A percentile compares a stretch with the other conserved stretches of the same genome.
phyloP scores from a whole-genome alignment of 140 eudicot genomes.

The Anethum foeniculum region DNA sequence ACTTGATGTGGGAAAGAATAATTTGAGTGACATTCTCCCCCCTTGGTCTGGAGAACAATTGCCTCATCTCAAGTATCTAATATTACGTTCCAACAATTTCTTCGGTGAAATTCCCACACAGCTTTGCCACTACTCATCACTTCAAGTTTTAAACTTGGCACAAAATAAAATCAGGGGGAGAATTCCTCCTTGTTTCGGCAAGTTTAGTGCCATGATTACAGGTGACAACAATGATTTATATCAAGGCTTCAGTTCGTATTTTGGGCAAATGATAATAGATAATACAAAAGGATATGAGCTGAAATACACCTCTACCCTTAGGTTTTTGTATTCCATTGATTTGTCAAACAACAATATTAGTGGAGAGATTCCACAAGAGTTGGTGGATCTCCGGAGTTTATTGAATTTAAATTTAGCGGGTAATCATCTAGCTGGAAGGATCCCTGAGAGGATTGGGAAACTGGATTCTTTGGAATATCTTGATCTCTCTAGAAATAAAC shows the following conservation, averaged over 20 bases:
- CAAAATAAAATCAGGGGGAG: background rate
- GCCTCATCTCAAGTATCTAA: no score
- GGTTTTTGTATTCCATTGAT: background rate
- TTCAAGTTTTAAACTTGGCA: background rate
- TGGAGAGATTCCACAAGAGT: conserved; percentile 21
- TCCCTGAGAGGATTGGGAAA: conserved; percentile 18
- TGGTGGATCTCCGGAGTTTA: conserved; percentile 8
- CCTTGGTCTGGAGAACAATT: no score
- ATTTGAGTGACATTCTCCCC: no score
- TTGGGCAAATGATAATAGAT: background rate
- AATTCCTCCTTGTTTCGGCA: background rate
- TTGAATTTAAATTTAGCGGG: conserved; percentile 7
- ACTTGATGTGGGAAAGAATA: no score
- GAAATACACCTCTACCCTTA: background rate
- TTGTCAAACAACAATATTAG: background rate
- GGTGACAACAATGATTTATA: background rate
- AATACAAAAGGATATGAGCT: conserved; percentile 12
- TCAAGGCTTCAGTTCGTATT: no score
- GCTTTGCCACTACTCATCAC: conserved; percentile 1
- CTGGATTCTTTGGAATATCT: conserved; percentile 20
- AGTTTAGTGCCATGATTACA: background rate
- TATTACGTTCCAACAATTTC: background rate
- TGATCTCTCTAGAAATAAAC: background rate
- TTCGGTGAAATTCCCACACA: background rate
- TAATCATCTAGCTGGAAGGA: conserved; percentile 12